Percentiles rank a stretch among this genome's conserved stretches.
Conservation (phyloP, 106 monocot species). For the Platanthera guangdongensis region DNA sequence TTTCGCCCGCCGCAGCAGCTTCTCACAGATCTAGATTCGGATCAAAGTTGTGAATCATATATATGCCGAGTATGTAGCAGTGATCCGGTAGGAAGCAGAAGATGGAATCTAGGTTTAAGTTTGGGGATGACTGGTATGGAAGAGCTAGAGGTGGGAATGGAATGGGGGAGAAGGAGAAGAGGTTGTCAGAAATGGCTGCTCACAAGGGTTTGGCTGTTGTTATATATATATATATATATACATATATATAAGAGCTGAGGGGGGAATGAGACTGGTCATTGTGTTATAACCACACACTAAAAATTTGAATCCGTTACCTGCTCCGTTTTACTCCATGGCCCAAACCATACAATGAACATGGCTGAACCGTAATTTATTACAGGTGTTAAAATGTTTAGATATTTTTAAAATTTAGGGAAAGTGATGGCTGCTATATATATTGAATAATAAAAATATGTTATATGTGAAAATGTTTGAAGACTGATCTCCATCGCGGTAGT, state of each 20-base stretch:
- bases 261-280: neutral
- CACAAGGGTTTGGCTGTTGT: neutral
- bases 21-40: slow-evolving; percentile 1
- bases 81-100: neutral
- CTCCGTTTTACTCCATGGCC: neutral
- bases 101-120: neutral
- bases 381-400: no score
- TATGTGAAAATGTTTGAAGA: no score
- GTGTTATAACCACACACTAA: no score
- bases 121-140: neutral
- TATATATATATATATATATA: no score
- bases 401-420: no score
- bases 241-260: neutral
- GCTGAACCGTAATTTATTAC: no score
- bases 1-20: neutral
- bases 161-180: neutral
- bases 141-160: neutral
- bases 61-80: neutral
- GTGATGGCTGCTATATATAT: no score
- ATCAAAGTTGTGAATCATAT: neutral
- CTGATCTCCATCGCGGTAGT: no score
- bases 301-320: neutral
- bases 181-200: neutral
- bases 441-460: no score
- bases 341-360: no score